Conservation (phyloP, 176 grass and related monocot species). For the Oryza punctata region DNA sequence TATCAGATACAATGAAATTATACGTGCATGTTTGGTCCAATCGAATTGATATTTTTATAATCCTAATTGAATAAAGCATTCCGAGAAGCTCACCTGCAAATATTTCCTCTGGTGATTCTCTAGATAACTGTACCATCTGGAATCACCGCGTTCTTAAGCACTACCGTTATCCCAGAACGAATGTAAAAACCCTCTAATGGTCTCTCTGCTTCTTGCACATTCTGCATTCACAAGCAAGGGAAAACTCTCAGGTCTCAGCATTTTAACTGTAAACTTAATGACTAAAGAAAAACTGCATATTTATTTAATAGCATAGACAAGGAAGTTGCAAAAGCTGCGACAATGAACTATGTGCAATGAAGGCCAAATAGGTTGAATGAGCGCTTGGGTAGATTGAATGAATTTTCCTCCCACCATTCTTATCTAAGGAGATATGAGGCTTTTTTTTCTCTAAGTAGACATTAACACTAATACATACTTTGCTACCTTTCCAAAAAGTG, state of each 20-base stretch:
- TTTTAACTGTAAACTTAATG: not conserved
- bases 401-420: not conserved
- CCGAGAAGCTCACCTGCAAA: constrained; percentile 29
- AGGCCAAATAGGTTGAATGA: not conserved
- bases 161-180: constrained; percentile 83
- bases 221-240: constrained; percentile 45
- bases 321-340: not conserved
- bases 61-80: not conserved
- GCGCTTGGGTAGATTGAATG: not conserved
- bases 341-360: not conserved
- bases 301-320: not conserved
- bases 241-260: not conserved
- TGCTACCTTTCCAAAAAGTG: not conserved
- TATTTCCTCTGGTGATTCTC: constrained; percentile 25
- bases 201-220: constrained; percentile 74
- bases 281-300: not conserved
- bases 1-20: not conserved
- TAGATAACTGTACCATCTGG: constrained; percentile 65
- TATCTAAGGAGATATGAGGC: not conserved
- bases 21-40: not conserved
- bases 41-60: not conserved
- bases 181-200: constrained; percentile 66
- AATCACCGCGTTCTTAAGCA: constrained; percentile 67
- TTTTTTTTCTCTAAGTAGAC: not conserved
- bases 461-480: not conserved